Evolutionary conservation across 169 alveolate species (phyloP).

Genomic region (Eimeria mitis): DNA sequence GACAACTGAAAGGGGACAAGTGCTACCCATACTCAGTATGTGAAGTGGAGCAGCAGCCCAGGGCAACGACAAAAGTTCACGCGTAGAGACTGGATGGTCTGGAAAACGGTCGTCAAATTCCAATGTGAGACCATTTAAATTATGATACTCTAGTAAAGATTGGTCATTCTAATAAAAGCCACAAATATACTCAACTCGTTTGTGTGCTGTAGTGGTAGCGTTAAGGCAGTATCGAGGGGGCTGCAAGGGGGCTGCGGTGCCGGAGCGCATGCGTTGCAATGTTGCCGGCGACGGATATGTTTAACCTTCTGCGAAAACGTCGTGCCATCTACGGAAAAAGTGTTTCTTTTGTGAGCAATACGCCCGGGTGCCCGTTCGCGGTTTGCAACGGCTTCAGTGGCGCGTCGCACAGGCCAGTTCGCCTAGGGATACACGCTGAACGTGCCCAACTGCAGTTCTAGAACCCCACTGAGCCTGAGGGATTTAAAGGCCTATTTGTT

Average conservation of each 20-base stretch:
- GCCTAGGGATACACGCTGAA: background rate
- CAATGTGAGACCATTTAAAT: background rate
- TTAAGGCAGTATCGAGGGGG: slow-evolving; percentile 14
- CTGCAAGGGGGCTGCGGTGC: slow-evolving; percentile 31
- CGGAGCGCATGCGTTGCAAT: slow-evolving; percentile 34
- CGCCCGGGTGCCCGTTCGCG: background rate
- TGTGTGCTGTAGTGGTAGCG: background rate
- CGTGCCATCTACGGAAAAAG: no score
- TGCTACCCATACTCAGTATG: background rate
- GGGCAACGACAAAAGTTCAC: background rate
- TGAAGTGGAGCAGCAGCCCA: background rate
- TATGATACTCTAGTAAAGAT: background rate
- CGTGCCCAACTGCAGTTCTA: background rate
- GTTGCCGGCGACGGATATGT: background rate
- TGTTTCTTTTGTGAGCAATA: background rate
- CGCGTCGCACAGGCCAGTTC: background rate
- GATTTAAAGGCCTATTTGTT: background rate
- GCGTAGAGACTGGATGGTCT: background rate
- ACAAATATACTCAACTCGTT: background rate
- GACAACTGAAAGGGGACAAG: no score
- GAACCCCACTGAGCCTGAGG: background rate
- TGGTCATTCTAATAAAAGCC: background rate
- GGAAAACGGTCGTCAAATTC: background rate
- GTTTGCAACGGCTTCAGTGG: slow-evolving; percentile 1
- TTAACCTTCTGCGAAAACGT: background rate